Conservation (phyloP, 1,284 basidiomycete species). For the Golubevia pallescens region DNA sequence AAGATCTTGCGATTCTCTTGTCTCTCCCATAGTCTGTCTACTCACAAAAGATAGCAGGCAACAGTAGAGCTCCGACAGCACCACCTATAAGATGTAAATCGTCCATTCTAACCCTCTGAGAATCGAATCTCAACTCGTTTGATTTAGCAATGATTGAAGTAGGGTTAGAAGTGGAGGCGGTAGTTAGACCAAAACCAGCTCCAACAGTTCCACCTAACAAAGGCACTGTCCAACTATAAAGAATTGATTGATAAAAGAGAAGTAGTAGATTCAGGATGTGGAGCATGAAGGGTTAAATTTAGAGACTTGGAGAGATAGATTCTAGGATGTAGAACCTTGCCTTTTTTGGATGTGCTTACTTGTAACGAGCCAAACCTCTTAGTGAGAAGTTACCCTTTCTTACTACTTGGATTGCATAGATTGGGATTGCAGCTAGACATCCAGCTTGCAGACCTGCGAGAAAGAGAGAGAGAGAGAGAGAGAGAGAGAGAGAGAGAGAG, state of each 20-base stretch:
- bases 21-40: background rate
- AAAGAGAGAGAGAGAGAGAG: background rate
- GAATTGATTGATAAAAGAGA: background rate
- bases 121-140: slow-evolving; percentile 4
- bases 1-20: too few relatives aligned
- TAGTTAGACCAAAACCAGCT: slow-evolving; percentile 22
- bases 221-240: slow-evolving; percentile 38
- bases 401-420: slow-evolving; percentile 32
- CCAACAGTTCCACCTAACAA: slow-evolving; percentile 27
- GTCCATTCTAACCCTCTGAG: slow-evolving; percentile 28
- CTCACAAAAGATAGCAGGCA: slow-evolving; percentile 45
- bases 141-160: slow-evolving; percentile 18
- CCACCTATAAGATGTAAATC: slow-evolving; percentile 53
- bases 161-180: slow-evolving; percentile 22
- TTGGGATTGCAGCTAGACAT: slow-evolving; percentile 43
- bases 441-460: slow-evolving; percentile 25
- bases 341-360: too few relatives aligned
- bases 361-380: slow-evolving; percentile 35
- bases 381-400: slow-evolving; percentile 36
- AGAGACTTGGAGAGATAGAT: background rate
- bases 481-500: slow-evolving; percentile 6
- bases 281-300: slow-evolving; percentile 1
- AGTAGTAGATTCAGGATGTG: background rate
- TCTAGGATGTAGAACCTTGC: background rate
- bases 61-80: slow-evolving; percentile 41